Percentiles rank a stretch among this genome's conserved stretches.
These are phyloP conservation scores for Peterozyma xylosa DNA, from an alignment of 805 yeast species.

Conservation along the genomic window DNA sequence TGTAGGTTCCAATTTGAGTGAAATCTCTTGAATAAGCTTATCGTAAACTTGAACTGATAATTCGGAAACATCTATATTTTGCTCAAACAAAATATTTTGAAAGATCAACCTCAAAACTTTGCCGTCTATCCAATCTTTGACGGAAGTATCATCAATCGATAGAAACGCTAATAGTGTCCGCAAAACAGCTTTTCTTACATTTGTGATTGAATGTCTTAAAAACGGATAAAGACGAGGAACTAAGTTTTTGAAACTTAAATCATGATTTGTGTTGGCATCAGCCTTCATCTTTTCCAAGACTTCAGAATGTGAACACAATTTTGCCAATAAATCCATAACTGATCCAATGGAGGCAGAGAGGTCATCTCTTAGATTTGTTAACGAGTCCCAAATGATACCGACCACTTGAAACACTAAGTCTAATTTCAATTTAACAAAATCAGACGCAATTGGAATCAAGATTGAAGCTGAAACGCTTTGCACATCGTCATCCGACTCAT, in stretches of 20 bases:
- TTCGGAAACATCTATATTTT: conserved; percentile 62
- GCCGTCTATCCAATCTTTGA: conserved; percentile 68
- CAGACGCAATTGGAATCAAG: conserved; percentile 80
- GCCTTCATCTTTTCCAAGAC: conserved; percentile 67
- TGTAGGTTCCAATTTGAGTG: conserved; percentile 5
- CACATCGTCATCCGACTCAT: conserved; percentile 83
- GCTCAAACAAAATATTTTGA: conserved; percentile 87
- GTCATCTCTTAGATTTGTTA: conserved; percentile 83
- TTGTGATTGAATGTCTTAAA: conserved; percentile 85
- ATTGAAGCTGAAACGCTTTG: conserved; percentile 96
- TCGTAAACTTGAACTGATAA: conserved; percentile 59
- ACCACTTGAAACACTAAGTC: conserved; percentile 40
- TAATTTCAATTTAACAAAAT: conserved; percentile 63
- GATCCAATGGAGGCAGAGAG: conserved; percentile 92
- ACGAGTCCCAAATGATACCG: conserved; percentile 83
- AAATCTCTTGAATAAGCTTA: conserved; percentile 41
- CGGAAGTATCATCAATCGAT: conserved; percentile 35
- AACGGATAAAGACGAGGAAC: conserved; percentile 94
- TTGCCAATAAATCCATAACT: conserved; percentile 89
- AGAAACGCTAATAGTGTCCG: conserved; percentile 75
- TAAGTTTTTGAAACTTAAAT: conserved; percentile 58
- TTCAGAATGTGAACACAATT: conserved; percentile 72
- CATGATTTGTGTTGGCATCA: conserved; percentile 42
- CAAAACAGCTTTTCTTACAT: conserved; percentile 83
- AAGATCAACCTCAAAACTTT: conserved; percentile 66